Base-by-base conservation (phyloP, 768 basidiomycete genomes). In the Suillus lakei region DNA sequence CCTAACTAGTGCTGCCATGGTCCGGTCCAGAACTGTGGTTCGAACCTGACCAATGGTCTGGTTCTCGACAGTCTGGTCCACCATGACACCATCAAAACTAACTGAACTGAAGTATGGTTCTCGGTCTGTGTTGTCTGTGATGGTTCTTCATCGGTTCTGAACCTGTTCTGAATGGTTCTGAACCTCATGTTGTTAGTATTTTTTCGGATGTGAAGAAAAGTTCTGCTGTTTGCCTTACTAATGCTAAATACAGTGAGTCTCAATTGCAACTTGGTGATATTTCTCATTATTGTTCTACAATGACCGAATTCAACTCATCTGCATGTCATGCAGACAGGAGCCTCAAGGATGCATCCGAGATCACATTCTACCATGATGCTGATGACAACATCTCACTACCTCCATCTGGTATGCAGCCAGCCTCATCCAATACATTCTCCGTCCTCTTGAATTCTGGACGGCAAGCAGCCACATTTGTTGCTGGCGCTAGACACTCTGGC, bases 331-430 rank as follows among this genome's bases (percentile, higher is more conserved):
- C 58, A 23, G 58, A 59, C 16, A n/a, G 58, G 15, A 10, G 7
- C 6, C 59, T 60, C 38, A 60, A 60, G 39, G 39, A 60, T 60
- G 59, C 39, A 15, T 60, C 59, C 21, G 23, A 60, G 13, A 60
- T 60, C 8, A 21, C 23, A n/a, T 41, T 60, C 39, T 60, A 43
- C 23, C 39, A 60, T 16, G 38, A 38, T 30, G 39, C 15, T 28
- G 39, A 32, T 41, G 59, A 60, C 16, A 23, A 43, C 28, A 13
- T 15, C 48, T 5, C 48, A 50, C 48, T 50, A 26, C 48, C 6
- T 26, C 26, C 26, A 28, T 43, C 13, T 50, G 26, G 23, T 50
- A 50, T 15, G 5, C 13, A 26, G 26, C 48, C 26, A 3, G 13
- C 23, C 4, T 50, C 26, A 26, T 50, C 26, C 18, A 43, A 43